Evolutionary conservation across 2,329 filamentous ascomycete genomes (phyloP).

Genomic region (Nemania bipapillata): DNA sequence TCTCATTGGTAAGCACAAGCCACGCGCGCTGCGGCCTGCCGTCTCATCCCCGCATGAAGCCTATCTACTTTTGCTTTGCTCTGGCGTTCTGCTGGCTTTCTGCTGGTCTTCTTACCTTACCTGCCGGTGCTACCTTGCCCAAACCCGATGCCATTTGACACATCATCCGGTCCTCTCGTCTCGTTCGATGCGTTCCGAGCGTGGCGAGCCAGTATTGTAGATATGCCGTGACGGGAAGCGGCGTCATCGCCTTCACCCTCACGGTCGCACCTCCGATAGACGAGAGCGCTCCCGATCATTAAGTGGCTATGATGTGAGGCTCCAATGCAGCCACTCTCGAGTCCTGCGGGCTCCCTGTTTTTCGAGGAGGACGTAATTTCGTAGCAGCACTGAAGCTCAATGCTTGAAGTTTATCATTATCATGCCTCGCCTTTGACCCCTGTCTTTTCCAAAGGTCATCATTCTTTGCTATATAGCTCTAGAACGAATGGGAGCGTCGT

Average conservation of each 20-base stretch:
- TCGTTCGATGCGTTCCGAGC: neutral
- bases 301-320: neutral
- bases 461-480: neutral
- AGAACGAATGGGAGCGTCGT: neutral
- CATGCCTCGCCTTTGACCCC: neutral
- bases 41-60: constrained; percentile 22
- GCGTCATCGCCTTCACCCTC: neutral
- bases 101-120: constrained; percentile 3
- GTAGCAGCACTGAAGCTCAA: neutral
- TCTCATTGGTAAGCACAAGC: constrained; percentile 26
- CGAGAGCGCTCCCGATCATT: neutral
- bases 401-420: neutral
- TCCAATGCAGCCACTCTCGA: neutral
- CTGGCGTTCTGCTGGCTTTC: no score
- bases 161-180: neutral
- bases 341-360: neutral
- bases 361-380: neutral
- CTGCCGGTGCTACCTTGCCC: neutral
- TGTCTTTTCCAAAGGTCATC: neutral
- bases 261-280: neutral
- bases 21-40: constrained; percentile 18
- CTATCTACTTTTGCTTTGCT: neutral
- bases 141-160: neutral
- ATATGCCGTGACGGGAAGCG: constrained; percentile 4
- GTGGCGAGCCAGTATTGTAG: constrained; percentile 1